These are phyloP conservation scores for Leersia perrieri DNA, from an alignment of 176 grass and related monocot genomes.

Conservation along the genomic window DNA sequence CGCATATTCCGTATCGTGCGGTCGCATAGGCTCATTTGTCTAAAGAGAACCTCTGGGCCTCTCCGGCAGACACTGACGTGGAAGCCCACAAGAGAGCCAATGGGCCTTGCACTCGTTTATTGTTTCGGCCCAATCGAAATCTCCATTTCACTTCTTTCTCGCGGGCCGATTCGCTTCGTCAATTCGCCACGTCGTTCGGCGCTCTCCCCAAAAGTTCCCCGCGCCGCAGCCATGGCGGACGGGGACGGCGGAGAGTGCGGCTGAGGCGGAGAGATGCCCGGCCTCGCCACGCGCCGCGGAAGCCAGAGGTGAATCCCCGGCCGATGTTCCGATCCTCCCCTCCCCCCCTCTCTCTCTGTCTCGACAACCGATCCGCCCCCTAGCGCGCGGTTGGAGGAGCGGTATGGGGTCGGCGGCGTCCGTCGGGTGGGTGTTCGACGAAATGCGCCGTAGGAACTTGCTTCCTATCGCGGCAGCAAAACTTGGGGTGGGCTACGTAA, in stretches of 20 bases:
- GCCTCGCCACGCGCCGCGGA: not conserved
- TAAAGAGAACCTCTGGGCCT: not conserved
- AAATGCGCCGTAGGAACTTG: not conserved
- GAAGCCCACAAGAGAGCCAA: not conserved
- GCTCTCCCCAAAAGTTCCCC: conserved; percentile 5
- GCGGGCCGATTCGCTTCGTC: not conserved
- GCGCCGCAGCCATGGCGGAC: not conserved
- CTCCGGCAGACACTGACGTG: not conserved
- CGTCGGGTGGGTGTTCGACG: conserved; percentile 15
- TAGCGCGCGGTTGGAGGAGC: not conserved
- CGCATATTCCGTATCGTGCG: not conserved
- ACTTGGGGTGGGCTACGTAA: no score
- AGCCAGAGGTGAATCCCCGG: not conserved
- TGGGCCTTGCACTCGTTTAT: not conserved
- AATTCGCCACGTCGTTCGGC: not conserved
- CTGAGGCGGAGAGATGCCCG: not conserved
- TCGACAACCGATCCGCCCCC: no score
- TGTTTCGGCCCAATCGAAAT: not conserved
- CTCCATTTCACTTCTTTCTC: not conserved
- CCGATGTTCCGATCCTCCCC: no score
- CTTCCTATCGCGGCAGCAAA: not conserved
- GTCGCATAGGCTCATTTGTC: not conserved
- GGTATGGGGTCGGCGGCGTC: not conserved
- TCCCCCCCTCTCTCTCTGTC: not conserved
- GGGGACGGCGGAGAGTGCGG: no score